phyloP scores from a whole-genome alignment of 2,329 filamentous ascomycete species.

The Dissoconium aciculare region DNA sequence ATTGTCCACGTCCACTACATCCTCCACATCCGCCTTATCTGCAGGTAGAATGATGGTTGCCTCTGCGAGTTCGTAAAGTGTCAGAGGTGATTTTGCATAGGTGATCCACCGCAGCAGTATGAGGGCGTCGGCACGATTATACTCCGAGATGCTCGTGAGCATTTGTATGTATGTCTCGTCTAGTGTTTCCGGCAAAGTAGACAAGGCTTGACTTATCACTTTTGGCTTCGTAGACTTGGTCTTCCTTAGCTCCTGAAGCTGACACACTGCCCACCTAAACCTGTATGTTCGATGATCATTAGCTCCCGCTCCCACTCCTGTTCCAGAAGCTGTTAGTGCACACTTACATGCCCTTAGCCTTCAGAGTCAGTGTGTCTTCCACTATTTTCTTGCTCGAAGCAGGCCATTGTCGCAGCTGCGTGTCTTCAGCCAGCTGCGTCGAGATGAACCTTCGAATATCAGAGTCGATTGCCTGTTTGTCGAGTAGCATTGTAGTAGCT shows the following conservation, averaged over 20 bases:
- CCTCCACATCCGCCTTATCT: slow-evolving; percentile 1
- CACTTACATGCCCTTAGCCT: slow-evolving; percentile 16
- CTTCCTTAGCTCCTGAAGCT: slow-evolving; percentile 9
- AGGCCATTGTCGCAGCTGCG: slow-evolving; percentile 1
- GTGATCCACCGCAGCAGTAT: slow-evolving; percentile 10
- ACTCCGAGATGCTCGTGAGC: slow-evolving; percentile 6
- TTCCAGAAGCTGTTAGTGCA: background rate
- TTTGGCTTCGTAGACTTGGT: slow-evolving; percentile 8
- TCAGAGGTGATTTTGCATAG: slow-evolving; percentile 9
- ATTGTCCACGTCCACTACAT: slow-evolving; percentile 6
- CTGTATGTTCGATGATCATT: slow-evolving; percentile 2
- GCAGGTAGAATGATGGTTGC: slow-evolving; percentile 7
- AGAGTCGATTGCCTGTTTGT: slow-evolving; percentile 4
- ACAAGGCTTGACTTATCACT: slow-evolving; percentile 6
- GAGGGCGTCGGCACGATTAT: slow-evolving; percentile 5
- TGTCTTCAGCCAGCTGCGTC: slow-evolving; percentile 6
- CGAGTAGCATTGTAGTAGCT: slow-evolving; percentile 2
- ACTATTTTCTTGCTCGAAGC: slow-evolving; percentile 8
- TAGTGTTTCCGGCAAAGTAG: slow-evolving; percentile 7
- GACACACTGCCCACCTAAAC: slow-evolving; percentile 11
- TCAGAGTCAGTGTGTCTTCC: slow-evolving; percentile 9
- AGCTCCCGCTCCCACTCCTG: no score
- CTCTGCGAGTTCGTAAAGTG: slow-evolving; percentile 10
- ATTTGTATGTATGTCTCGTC: slow-evolving; percentile 13
- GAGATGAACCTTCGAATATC: slow-evolving; percentile 10